Base-by-base conservation (phyloP, 2,329 filamentous ascomycete species). In the Ophiostoma pallidulum region DNA sequence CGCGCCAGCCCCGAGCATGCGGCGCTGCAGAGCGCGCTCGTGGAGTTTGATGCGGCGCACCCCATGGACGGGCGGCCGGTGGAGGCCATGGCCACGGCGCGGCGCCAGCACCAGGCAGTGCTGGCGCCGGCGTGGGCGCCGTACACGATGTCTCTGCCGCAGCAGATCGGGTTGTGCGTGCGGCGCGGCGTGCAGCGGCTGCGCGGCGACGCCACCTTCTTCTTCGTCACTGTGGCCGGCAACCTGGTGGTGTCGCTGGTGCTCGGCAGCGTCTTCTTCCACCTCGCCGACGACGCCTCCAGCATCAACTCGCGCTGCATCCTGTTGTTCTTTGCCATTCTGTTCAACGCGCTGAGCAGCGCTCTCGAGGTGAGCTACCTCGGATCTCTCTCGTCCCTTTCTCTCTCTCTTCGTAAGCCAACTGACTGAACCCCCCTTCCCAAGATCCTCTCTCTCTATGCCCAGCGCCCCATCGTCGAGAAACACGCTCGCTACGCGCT, bases 401-500 rank as follows among this genome's bases (percentile, higher is more conserved):
- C n/a, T n/a, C n/a, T n/a, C n/a, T n/a, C n/a, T n/a, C n/a, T n/a
- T n/a, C n/a, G n/a, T n/a, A n/a, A n/a, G n/a, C n/a, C n/a, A n/a
- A n/a, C n/a, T n/a, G n/a, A n/a, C n/a, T n/a, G n/a, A n/a, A n/a
- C n/a, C n/a, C n/a, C n/a, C n/a, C n/a, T n/a, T n/a, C 74, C 91
- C 32, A 87, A 92, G 73, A 92, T 95, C 60, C 65, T 92, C 32
- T 88, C 85, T 0, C 74, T 95, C 7, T 96, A 92, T 60, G 78
- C 86, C 2, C 88, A 95, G 75, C 83, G 90, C 31, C 84, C 86
- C 2, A 94, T 95, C 56, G 87, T 96, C 52, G 88, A 95, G 61
- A 95, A 95, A 62, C 90, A 96, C 57, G 70, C 75, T 47, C 80
- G 84, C 50, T 95, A 94, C 61, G 88, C 89, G n/a, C 73, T 95